A percentile compares a stretch with the other conserved stretches of the same genome.
Evolutionary conservation across 352 stramenopile genomes (phyloP).

Genomic region (Thalassiosira oceanica): DNA sequence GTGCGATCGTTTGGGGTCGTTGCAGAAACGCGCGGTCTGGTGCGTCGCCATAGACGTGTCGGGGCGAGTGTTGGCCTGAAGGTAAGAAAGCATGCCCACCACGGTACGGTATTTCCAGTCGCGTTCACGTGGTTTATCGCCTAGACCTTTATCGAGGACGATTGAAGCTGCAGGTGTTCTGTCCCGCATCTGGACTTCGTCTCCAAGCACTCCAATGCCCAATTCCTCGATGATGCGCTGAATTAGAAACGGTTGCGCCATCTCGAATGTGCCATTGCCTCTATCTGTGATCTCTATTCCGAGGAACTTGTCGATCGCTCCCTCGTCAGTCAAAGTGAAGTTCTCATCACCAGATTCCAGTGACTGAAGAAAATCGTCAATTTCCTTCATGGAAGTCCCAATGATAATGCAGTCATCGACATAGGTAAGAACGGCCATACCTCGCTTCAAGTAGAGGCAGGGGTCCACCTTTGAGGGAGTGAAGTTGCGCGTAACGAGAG

Average conservation of each 20-base stretch:
- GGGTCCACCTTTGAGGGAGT: slow-evolving; percentile 15
- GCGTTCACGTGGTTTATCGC: not conserved
- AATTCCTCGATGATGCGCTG: slow-evolving; percentile 11
- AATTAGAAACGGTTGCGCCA: slow-evolving; percentile 30
- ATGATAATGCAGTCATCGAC: slow-evolving; percentile 56
- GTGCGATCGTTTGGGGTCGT: slow-evolving; percentile 34
- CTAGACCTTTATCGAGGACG: not conserved
- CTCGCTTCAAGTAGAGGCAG: slow-evolving; percentile 34
- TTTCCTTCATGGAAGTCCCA: not conserved
- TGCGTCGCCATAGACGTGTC: slow-evolving; percentile 46
- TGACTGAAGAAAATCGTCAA: slow-evolving; percentile 28
- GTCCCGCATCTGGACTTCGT: not conserved
- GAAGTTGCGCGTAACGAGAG: slow-evolving; percentile 21
- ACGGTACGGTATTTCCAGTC: slow-evolving; percentile 24
- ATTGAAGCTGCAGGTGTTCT: not conserved
- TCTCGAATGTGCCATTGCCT: slow-evolving; percentile 1
- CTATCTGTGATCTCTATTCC: slow-evolving; percentile 29
- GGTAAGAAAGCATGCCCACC: slow-evolving; percentile 48
- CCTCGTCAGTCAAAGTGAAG: slow-evolving; percentile 35
- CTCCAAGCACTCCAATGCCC: slow-evolving; percentile 6
- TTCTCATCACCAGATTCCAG: slow-evolving; percentile 18
- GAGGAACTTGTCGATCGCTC: slow-evolving; percentile 15
- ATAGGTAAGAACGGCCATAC: slow-evolving; percentile 22
- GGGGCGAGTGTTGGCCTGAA: slow-evolving; percentile 14
- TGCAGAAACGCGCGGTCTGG: slow-evolving; percentile 45